Conservation (phyloP, 176 grass and related monocot species). For the Calamus simplicifolius region DNA sequence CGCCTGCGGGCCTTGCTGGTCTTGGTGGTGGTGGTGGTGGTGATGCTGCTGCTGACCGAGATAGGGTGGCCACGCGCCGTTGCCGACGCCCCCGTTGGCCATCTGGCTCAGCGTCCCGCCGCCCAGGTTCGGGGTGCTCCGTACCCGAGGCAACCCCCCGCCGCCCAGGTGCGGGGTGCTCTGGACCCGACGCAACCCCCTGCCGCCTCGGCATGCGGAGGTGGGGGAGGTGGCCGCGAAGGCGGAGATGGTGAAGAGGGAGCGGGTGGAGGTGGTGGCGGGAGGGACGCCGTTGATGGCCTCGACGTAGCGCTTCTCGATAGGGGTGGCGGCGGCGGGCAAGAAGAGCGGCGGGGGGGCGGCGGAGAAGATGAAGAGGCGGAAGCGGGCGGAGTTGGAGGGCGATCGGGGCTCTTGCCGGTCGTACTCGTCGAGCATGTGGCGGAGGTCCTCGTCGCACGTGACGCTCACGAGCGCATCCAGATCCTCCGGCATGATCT, state of each 20-base stretch:
- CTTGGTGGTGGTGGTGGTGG: not conserved
- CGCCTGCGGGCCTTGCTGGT: not conserved
- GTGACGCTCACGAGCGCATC: conserved; percentile 72
- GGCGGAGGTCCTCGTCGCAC: conserved; percentile 63
- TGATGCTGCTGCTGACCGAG: not conserved
- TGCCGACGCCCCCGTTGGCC: not conserved
- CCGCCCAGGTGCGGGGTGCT: conserved; percentile 45
- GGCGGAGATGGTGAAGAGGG: conserved; percentile 4
- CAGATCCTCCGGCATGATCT: conserved; percentile 50
- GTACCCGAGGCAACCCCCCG: conserved; percentile 36
- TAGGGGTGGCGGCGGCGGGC: conserved; percentile 5
- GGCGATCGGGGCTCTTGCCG: conserved; percentile 31
- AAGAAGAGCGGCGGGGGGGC: not conserved
- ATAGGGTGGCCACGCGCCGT: not conserved
- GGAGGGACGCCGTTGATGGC: conserved; percentile 19
- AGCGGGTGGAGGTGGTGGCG: conserved; percentile 2
- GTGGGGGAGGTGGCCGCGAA: not conserved
- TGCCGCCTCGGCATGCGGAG: not conserved
- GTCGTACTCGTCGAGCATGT: conserved; percentile 91
- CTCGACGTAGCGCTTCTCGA: conserved; percentile 24
- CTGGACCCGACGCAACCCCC: conserved; percentile 38
- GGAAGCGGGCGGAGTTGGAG: conserved; percentile 8
- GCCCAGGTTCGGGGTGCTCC: conserved; percentile 44
- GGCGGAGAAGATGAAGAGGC: conserved; percentile 11
- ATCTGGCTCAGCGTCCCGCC: conserved; percentile 1